Evolutionary conservation across 2,329 filamentous ascomycete genomes (phyloP), one percentile per base, ranked within the genome.

Genomic region (Fusarium oxysporum): DNA sequence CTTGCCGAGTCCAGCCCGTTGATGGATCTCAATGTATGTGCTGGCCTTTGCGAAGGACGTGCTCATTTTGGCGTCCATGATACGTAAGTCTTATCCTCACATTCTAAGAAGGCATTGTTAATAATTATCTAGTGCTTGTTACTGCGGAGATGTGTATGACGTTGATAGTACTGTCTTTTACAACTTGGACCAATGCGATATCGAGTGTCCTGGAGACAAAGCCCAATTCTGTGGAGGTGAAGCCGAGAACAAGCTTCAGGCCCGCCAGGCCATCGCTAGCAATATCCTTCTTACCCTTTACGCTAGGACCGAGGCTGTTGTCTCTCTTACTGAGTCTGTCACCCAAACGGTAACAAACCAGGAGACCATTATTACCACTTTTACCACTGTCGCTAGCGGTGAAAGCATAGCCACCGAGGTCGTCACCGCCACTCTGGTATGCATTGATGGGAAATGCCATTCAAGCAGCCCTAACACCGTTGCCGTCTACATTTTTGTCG

Each of bases 21-120:
- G 14, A 77, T 77, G 76, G 74, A 67, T n/a, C 53, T 80, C 19
- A 68, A 80, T 8, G 32, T 67, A 5, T 81, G 80, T 54, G 72
- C 71, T 21, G 53, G 62, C n/a, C 71, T 66, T 51, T 81, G 80
- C 30, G 43, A 56, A 1, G 66, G 66, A n/a, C 63, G 58, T 13
- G 55, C 51, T n/a, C 76, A 75, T 71, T 79, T 81, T 53, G 80
- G 76, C 50, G 65, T 75, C 44, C 60, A 70, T 48, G 64, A 73
- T 45, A 74, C 58, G 79, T 80, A 41, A 76, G 78, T 72, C 19
- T 11, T 8, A 13, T 35, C 11, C 16, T 10, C 2, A 3, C 25
- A 23, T 17, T 6, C 23, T 23, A 23, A 23, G 23, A 23, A 23
- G 23, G 23, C 25, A 23, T 17, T 9, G 1, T 13, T 35, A 10